These are phyloP conservation scores for Fusarium mexicanum DNA, from an alignment of 2,329 filamentous ascomycete genomes.

Conservation along the genomic window DNA sequence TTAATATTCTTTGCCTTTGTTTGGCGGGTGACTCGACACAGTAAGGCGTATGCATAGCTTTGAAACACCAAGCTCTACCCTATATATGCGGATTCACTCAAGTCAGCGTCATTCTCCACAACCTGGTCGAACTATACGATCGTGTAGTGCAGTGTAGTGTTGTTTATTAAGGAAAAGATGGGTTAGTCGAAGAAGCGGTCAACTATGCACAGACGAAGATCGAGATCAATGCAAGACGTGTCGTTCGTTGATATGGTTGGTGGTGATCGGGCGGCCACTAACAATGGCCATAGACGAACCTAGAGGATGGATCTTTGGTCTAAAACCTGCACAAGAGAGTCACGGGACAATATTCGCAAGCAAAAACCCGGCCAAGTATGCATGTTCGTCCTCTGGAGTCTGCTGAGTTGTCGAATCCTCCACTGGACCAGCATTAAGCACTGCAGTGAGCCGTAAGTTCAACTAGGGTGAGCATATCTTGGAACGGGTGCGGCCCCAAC, in stretches of 20 bases:
- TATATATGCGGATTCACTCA: not conserved
- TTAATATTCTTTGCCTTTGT: not conserved
- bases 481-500: constrained; percentile 8
- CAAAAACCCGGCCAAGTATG: constrained; percentile 12
- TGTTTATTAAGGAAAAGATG: not conserved
- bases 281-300: not conserved
- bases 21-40: not conserved
- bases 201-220: constrained; percentile 8
- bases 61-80: not conserved
- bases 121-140: not conserved
- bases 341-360: constrained; percentile 28
- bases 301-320: not conserved
- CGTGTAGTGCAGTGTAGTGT: not conserved
- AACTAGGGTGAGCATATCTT: constrained; percentile 19
- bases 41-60: constrained; percentile 2
- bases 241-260: constrained; percentile 20
- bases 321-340: constrained; percentile 29
- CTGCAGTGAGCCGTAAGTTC: constrained; percentile 18
- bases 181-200: constrained; percentile 18
- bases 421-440: not conserved
- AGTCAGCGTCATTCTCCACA: constrained; percentile 9
- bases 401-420: constrained; percentile 26
- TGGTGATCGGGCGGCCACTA: constrained; percentile 11
- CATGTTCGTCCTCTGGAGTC: constrained; percentile 1
- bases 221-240: constrained; percentile 14